Evolutionary conservation across 2,329 filamentous ascomycete genomes (phyloP).

Genomic region (Trichoderma breve): DNA sequence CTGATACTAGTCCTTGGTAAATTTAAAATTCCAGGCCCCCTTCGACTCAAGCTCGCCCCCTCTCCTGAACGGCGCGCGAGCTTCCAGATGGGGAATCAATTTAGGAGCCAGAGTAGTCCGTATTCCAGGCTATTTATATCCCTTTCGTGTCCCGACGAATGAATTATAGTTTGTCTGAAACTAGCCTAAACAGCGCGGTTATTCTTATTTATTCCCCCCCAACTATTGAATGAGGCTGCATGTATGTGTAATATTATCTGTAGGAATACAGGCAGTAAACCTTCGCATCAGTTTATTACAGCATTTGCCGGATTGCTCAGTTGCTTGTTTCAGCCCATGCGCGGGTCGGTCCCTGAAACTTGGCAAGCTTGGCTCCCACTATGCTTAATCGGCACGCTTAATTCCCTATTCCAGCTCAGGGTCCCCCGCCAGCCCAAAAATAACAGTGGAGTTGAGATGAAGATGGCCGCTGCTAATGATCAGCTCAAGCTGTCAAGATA

Average conservation of each 20-base stretch:
- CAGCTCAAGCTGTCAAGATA: background rate
- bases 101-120: background rate
- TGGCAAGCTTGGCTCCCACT: background rate
- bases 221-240: background rate
- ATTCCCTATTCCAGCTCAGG: background rate
- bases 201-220: background rate
- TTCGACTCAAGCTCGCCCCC: background rate
- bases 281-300: too few species aligned
- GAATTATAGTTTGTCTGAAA: background rate
- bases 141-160: background rate
- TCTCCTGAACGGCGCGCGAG: background rate
- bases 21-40: background rate
- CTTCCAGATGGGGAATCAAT: conserved; percentile 8
- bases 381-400: conserved; percentile 8
- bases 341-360: background rate
- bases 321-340: background rate
- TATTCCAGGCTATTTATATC: background rate
- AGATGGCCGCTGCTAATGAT: background rate
- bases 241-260: background rate
- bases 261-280: background rate
- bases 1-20: background rate
- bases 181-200: background rate
- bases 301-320: background rate
- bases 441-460: background rate
- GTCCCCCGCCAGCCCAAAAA: background rate